Percentiles rank a stretch among this genome's conserved stretches.
Conservation (phyloP, 306 rosid genomes). For the Dryas alaskensis region DNA sequence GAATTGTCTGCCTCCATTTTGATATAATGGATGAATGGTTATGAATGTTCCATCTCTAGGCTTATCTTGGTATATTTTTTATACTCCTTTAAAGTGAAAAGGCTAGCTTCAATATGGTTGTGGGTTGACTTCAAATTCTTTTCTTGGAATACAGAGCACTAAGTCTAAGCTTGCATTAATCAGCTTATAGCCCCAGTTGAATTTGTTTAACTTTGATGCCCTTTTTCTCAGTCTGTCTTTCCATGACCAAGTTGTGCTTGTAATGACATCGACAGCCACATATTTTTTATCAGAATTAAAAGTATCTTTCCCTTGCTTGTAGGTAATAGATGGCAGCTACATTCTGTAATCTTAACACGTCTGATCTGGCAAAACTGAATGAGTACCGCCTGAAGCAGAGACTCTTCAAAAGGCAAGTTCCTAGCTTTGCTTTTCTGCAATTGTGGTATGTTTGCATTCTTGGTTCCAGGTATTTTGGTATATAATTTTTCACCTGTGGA, state of each 20-base stretch:
- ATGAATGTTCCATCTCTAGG: neutral
- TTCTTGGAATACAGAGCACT: no score
- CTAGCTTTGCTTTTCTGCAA: neutral
- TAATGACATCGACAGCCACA: no score
- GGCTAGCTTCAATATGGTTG: neutral
- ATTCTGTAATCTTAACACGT: constrained; percentile 36
- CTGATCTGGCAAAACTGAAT: constrained; percentile 30
- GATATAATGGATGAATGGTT: no score
- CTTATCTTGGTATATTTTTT: neutral
- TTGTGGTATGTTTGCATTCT: neutral
- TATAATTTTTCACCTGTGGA: no score
- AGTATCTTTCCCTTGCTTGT: neutral
- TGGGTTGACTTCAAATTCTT: no score
- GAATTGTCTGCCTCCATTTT: neutral
- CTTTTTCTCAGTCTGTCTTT: no score
- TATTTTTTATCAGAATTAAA: no score
- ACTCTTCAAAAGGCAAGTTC: constrained; percentile 40
- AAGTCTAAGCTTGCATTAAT: no score
- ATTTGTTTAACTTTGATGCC: no score
- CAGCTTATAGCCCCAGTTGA: no score
- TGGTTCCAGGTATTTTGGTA: neutral
- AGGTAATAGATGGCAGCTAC: constrained; percentile 40
- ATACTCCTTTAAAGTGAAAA: neutral
- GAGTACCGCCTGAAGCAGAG: constrained; percentile 17
- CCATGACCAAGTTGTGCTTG: no score